Percentiles rank a stretch among this genome's conserved stretches.
phyloP scores from a whole-genome alignment of 129 eudicot genomes.

The Flaveria bidentis region DNA sequence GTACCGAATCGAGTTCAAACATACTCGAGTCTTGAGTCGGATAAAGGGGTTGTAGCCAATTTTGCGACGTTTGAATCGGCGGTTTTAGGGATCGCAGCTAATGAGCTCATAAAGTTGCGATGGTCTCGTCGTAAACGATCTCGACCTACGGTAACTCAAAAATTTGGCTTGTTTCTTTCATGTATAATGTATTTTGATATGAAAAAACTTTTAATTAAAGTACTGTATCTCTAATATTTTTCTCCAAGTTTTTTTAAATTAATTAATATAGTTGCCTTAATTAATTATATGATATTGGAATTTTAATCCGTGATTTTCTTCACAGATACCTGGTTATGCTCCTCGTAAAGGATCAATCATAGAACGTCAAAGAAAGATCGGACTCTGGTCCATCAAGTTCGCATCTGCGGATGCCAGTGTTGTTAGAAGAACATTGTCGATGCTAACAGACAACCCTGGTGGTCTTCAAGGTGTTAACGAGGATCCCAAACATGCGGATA shows the following conservation, averaged over 20 bases:
- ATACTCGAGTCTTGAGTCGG: slow-evolving; percentile 60
- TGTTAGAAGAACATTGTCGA: slow-evolving; percentile 68
- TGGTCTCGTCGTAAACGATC: slow-evolving; percentile 61
- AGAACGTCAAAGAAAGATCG: slow-evolving; percentile 70
- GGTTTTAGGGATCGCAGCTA: slow-evolving; percentile 72
- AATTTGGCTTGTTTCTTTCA: too few species aligned
- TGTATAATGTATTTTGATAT: too few species aligned
- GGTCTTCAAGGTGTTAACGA: slow-evolving; percentile 82
- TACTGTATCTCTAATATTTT: too few species aligned
- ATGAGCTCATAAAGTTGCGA: slow-evolving; percentile 47
- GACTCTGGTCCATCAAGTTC: slow-evolving; percentile 73
- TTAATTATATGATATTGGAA: too few species aligned
- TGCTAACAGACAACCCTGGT: slow-evolving; percentile 58
- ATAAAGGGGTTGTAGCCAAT: slow-evolving; percentile 62
- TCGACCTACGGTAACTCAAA: slow-evolving; percentile 48
- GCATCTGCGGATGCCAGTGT: slow-evolving; percentile 81
- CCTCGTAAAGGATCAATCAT: slow-evolving; percentile 63
- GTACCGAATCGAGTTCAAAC: slow-evolving; percentile 66
- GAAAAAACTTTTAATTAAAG: too few species aligned
- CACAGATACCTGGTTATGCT: slow-evolving; percentile 78
- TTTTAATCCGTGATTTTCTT: too few species aligned
- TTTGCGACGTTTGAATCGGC: slow-evolving; percentile 78
- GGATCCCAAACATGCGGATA: slow-evolving; percentile 42
- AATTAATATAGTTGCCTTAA: too few species aligned
- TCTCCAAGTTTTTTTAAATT: too few species aligned